These are phyloP conservation scores for Colletotrichum eremochloae DNA, from an alignment of 2,329 filamentous ascomycete species.

Conservation along the genomic window DNA sequence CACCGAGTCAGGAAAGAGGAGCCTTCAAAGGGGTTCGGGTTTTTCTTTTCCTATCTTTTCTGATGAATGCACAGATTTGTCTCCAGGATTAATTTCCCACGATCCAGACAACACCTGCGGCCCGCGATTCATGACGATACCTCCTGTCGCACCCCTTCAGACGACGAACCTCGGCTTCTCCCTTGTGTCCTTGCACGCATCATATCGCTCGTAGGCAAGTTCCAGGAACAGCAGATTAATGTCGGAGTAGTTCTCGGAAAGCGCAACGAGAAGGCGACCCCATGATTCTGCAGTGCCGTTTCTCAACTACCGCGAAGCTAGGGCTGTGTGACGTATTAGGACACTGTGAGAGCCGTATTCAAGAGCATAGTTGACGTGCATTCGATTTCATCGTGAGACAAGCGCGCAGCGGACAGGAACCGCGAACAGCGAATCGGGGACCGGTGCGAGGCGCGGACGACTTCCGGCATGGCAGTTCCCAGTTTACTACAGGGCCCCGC, in stretches of 20 bases:
- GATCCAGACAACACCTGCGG: neutral
- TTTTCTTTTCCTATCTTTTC: neutral
- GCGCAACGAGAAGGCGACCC: neutral
- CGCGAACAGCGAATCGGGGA: neutral
- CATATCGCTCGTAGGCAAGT: conserved; percentile 3
- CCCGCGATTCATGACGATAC: conserved; percentile 38
- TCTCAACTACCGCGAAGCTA: conserved; percentile 29
- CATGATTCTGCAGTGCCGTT: conserved; percentile 11
- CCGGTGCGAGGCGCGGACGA: neutral
- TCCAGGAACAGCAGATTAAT: conserved; percentile 23
- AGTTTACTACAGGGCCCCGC: neutral
- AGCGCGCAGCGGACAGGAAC: neutral
- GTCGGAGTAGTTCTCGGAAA: conserved; percentile 1
- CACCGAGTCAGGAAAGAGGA: conserved; percentile 12
- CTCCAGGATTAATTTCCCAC: conserved; percentile 3
- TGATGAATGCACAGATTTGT: neutral
- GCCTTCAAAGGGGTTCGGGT: neutral
- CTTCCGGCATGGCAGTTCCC: neutral
- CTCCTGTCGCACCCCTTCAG: neutral
- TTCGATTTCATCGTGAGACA: conserved; percentile 16
- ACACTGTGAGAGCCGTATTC: conserved; percentile 18
- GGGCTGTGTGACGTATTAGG: conserved; percentile 11
- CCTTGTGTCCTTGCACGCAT: neutral
- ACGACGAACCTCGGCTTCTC: conserved; percentile 17
- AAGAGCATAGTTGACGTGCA: conserved; percentile 11